Base-by-base conservation (phyloP, 1,284 basidiomycete genomes). In the Marasmius sp. region DNA sequence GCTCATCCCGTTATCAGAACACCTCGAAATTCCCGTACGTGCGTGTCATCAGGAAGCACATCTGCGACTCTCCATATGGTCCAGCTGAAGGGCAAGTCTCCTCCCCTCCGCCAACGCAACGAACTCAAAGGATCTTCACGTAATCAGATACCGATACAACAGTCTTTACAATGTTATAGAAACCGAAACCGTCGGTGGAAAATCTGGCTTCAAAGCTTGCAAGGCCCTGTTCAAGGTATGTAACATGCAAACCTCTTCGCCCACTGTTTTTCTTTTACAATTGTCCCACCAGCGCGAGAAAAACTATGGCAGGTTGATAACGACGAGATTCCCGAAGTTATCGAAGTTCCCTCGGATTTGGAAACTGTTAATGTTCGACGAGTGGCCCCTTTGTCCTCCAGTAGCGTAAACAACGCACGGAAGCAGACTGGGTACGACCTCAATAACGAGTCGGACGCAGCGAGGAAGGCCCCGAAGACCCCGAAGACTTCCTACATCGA, bases 31-130 rank as follows among this genome's bases (percentile, higher is more conserved):
- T 69, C 70, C n/a, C n/a, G n/a, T n/a, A n/a, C 11, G 66, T 75
- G 6, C 71, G 74, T 12, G 72, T 75, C 11, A 64, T 75, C 33
- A 65, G 72, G 10, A 71, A 72, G 9, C 54, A 65, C 49, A 68
- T 57, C 16, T 64, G 68, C 8, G 58, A 67, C 6, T 69, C 66
- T 5, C 50, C 38, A 16, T 73, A 68, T 61, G 72, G 72, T 33
- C 74, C 74, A 33, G 27, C 54, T 33, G 59, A 67, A 66, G 74
- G 74, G 71, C 73, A 58, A 12, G 62, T 57, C n/a, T 18, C 16
- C 16, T 47, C 43, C 8, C 20, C 20, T 8, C 5, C 41, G 16
- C 9, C 7, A 5, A 18, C 1, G 16, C 20, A 16, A 18, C 45
- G 16, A 47, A 47, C 16, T 47, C 45, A 14, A 14, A 18, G 45